Conservation (phyloP, 805 yeast species). For the Ogataea sp. region DNA sequence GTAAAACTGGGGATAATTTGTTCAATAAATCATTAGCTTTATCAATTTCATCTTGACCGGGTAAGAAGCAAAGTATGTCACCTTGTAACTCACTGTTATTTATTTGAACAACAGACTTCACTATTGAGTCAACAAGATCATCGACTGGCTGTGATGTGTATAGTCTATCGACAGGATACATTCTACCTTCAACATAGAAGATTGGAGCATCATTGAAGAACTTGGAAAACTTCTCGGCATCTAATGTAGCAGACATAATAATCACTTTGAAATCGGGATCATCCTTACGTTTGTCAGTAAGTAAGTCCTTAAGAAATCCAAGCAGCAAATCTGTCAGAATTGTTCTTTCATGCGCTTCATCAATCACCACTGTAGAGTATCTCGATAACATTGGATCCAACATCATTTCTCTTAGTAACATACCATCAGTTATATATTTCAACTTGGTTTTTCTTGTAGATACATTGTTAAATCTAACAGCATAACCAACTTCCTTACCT, state of each 20-base stretch:
- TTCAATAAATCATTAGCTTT: slow-evolving; percentile 59
- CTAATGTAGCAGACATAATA: slow-evolving; percentile 95
- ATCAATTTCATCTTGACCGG: slow-evolving; percentile 98
- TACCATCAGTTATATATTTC: slow-evolving; percentile 93
- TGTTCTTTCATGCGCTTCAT: slow-evolving; percentile 98
- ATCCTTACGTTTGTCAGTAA: slow-evolving; percentile 38
- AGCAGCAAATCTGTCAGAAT: slow-evolving; percentile 81
- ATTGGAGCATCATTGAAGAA: slow-evolving; percentile 81
- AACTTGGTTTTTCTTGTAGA: slow-evolving; percentile 50
- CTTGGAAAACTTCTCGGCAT: slow-evolving; percentile 76
- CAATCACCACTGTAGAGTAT: slow-evolving; percentile 75
- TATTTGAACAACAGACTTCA: slow-evolving; percentile 67
- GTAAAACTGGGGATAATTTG: slow-evolving; percentile 55
- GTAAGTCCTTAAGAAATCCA: slow-evolving; percentile 75
- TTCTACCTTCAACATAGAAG: slow-evolving; percentile 81
- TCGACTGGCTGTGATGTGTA: slow-evolving; percentile 61
- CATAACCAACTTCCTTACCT: slow-evolving; percentile 84
- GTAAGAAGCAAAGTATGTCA: slow-evolving; percentile 84
- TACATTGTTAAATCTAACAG: slow-evolving; percentile 84
- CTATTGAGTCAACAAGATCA: slow-evolving; percentile 75
- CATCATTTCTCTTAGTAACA: slow-evolving; percentile 89
- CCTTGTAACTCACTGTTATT: slow-evolving; percentile 78
- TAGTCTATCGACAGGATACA: slow-evolving; percentile 70
- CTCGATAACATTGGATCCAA: slow-evolving; percentile 52
- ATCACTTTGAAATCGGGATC: slow-evolving; percentile 51